Evolutionary conservation across 2,329 filamentous ascomycete genomes (phyloP).

Genomic region (Colletotrichum falcatum): DNA sequence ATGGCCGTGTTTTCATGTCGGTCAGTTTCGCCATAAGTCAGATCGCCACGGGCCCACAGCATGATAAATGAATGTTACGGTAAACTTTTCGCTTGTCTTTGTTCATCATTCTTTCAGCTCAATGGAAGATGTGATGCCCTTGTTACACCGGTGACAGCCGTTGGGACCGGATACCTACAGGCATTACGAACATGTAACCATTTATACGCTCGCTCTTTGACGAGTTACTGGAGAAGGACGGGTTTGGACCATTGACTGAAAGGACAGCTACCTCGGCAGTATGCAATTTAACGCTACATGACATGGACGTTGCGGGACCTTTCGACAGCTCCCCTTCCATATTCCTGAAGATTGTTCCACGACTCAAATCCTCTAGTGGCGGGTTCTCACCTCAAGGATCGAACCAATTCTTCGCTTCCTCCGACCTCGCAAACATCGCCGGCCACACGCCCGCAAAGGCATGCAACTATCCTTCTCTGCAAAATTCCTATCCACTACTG

Average conservation of each 20-base stretch:
- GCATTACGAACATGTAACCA: not conserved
- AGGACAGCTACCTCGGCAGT: not conserved
- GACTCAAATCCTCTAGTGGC: not conserved
- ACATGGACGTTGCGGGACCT: not conserved
- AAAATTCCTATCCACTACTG: not conserved
- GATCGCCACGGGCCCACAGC: not conserved
- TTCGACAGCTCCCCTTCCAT: not conserved
- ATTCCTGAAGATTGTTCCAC: constrained; percentile 2
- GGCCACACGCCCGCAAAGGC: not conserved
- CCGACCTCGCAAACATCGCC: not conserved
- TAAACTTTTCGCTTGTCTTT: not conserved
- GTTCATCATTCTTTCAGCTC: too few relatives aligned
- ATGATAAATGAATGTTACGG: not conserved
- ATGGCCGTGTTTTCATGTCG: not conserved
- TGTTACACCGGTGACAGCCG: not conserved
- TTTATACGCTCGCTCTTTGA: too few relatives aligned
- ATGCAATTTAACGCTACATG: constrained; percentile 6
- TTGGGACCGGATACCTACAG: not conserved
- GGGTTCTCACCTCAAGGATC: not conserved
- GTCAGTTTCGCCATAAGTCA: not conserved
- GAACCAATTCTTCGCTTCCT: constrained; percentile 5
- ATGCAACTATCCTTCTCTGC: not conserved
- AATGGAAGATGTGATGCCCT: not conserved
- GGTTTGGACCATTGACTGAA: too few relatives aligned
- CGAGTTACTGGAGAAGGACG: not conserved